Base-by-base conservation (phyloP, 1,284 basidiomycete species). In the Thelephora terrestris region DNA sequence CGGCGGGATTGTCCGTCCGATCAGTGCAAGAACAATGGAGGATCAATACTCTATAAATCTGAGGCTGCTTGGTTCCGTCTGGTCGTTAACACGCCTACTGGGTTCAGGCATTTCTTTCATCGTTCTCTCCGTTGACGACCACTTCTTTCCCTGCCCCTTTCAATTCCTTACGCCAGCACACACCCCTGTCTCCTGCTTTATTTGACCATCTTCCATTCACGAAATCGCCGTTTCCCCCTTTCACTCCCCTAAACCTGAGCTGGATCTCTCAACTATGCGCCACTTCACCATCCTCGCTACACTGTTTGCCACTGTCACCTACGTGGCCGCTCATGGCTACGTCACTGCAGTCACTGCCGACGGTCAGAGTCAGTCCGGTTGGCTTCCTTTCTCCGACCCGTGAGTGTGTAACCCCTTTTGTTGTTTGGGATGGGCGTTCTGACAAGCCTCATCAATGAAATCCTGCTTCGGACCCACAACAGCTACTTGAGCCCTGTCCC, bases 351-450 rank as follows among this genome's bases (percentile, higher is more conserved):
- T 59, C 35, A 45, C 47, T 10, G 54, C 58, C 17, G 55, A 48
- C 34, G 58, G 58, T 29, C 51, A 59, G 52, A 49, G n/a, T 38
- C 63, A 61, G 47, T 46, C 58, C 36, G 63, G 57, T 6, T 65
- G 57, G 53, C 52, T 53, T 47, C 60, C 63, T 18, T 59, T 58
- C 48, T 46, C 52, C 32, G 61, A 61, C 39, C 61, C 62, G 58
- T 62, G 39, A 40, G 55, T 42, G 20, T 37, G 21, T 42, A 21
- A 42, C 25, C 39, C 39, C 39, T 42, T 14, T 42, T n/a, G 25
- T n/a, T n/a, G 42, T 53, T 35, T 14, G 24, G 14, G 39, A 17
- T 17, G 34, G 37, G 36, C 37, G 38, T 37, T 34, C n/a, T 29
- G 34, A 17, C 20, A 39, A 29, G 16, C 25, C 12, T 12, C 43